These are phyloP conservation scores for Leucogyrophana mollusca DNA, from an alignment of 768 basidiomycete species.

Conservation along the genomic window DNA sequence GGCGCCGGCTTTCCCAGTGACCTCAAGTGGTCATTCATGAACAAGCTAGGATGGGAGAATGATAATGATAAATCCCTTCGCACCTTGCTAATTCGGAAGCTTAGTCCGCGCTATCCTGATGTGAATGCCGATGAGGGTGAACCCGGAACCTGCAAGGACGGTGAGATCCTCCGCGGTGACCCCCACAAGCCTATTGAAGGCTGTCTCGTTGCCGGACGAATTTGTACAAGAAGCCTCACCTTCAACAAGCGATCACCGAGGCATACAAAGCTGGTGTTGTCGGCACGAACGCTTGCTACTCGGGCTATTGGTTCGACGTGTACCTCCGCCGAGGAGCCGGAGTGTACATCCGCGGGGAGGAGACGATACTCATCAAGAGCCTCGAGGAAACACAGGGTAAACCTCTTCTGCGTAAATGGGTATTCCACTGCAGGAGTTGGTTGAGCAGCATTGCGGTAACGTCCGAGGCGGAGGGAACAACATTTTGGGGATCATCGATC, in stretches of 20 bases:
- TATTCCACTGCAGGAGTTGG: slow-evolving; percentile 87
- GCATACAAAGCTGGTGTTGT: slow-evolving; percentile 88
- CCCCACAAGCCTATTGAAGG: slow-evolving; percentile 98
- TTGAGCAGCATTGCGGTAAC: slow-evolving; percentile 98
- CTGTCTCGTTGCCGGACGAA: slow-evolving; percentile 96
- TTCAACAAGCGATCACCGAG: slow-evolving; percentile 94
- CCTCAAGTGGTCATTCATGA: slow-evolving; percentile 98
- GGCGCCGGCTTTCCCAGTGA: slow-evolving; percentile 97
- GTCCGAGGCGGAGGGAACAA: slow-evolving; percentile 96
- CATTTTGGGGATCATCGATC: slow-evolving; percentile 91
- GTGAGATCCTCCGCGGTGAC: slow-evolving; percentile 96
- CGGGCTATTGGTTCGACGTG: slow-evolving; percentile 94
- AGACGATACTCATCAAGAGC: slow-evolving; percentile 96
- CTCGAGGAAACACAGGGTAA: slow-evolving; percentile 99
- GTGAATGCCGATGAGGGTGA: slow-evolving; percentile 99
- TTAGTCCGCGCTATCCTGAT: slow-evolving; percentile 90
- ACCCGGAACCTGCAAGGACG: slow-evolving; percentile 98
- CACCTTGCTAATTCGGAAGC: background rate
- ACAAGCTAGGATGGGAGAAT: slow-evolving; percentile 98
- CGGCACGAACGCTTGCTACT: slow-evolving; percentile 89
- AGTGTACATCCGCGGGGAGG: slow-evolving; percentile 98
- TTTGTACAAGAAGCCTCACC: slow-evolving; percentile 95
- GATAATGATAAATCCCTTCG: slow-evolving; percentile 60
- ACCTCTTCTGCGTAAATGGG: slow-evolving; percentile 99
- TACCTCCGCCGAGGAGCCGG: slow-evolving; percentile 98